phyloP scores from a whole-genome alignment of 306 rosid genomes.

The Sindora glabra region DNA sequence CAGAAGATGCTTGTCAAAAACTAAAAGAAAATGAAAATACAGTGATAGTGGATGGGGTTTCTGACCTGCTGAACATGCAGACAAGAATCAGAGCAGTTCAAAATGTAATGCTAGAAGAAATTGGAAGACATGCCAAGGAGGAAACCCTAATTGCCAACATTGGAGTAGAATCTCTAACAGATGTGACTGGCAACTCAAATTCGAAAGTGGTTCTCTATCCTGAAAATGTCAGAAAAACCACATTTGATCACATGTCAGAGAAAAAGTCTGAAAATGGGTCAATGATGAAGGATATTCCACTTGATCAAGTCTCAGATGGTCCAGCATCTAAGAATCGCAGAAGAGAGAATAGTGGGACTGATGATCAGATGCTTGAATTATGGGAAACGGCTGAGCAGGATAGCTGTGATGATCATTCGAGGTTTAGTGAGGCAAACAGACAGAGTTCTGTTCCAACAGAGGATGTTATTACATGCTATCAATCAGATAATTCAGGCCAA shows the following conservation, averaged over 20 bases:
- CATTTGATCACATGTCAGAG: conserved; percentile 15
- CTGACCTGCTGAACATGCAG: conserved; percentile 60
- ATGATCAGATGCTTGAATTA: conserved; percentile 84
- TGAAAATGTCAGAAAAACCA: conserved; percentile 17
- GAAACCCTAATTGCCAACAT: conserved; percentile 16
- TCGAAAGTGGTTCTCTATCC: conserved; percentile 5
- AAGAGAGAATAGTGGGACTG: conserved; percentile 44
- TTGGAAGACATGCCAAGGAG: conserved; percentile 32
- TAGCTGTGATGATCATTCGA: conserved; percentile 22
- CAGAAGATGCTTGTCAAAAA: conserved; percentile 27
- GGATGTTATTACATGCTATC: conserved; percentile 24
- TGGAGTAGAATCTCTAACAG: conserved; percentile 10
- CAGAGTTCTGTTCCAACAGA: conserved; percentile 29
- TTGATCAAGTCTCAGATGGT: conserved; percentile 70
- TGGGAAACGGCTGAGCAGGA: conserved; percentile 79
- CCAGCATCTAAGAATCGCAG: conserved; percentile 41
- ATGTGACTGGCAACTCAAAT: conserved; percentile 14
- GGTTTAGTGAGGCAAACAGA: conserved; percentile 21
- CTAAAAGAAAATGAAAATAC: conserved; percentile 16
- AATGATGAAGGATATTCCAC: conserved; percentile 82
- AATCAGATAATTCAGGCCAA: conserved; percentile 26
- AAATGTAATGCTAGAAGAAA: conserved; percentile 48
- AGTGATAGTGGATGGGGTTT: conserved; percentile 37
- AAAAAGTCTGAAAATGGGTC: conserved; percentile 46
- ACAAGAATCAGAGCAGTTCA: conserved; percentile 52